Base-by-base conservation (phyloP, 148 eudicot species). In the Euryodendron excelsum region DNA sequence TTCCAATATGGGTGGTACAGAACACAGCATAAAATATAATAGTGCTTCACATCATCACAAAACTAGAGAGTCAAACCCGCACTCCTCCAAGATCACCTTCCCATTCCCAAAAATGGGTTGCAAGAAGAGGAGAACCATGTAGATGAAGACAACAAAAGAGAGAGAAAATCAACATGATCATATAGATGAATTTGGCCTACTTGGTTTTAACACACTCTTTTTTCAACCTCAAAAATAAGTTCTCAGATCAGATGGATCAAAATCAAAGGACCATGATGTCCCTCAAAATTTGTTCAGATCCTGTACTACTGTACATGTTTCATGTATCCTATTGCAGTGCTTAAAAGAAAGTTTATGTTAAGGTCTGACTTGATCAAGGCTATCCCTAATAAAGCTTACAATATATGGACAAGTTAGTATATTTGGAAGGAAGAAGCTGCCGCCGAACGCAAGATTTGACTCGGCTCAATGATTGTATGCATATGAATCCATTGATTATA, bases 381-480 rank as follows among this genome's bases (percentile, higher is more conserved):
- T 5, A 18, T 64, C 69, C 69, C 69, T 33, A 33, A 64, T 33
- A 64, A 64, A 64, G 17, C 69, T 11, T 7, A 8, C 69, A 64
- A 18, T 21, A 18, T 33, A 20, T 2, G 69, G 41, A 64, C 69
- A 34, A 61, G 27, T n/a, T n/a, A n/a, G n/a, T n/a, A 58, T 23
- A n/a, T 30, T 1, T 59, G 12, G 34, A 48, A 36, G 34, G 34
- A 23, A 74, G 52, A 44, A 60, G 37, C 61, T 20, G 66, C 30
- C 64, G 34, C 62, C 79, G 0, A 47, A 64, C n/a, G 79, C 28
- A 64, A 65, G 20, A 65, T 45, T 76, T 76, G 78, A 76, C 70
- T 47, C 4, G 30, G 60, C 30, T 63, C 27, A 18, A 18, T 60
- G 18, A 30, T 60, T 31, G 4, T 59, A 27, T 75, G 9, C 25